Evolutionary conservation across 2,329 filamentous ascomycete genomes (phyloP), one percentile per base, ranked within the genome.

Genomic region (Fusarium coffeatum): DNA sequence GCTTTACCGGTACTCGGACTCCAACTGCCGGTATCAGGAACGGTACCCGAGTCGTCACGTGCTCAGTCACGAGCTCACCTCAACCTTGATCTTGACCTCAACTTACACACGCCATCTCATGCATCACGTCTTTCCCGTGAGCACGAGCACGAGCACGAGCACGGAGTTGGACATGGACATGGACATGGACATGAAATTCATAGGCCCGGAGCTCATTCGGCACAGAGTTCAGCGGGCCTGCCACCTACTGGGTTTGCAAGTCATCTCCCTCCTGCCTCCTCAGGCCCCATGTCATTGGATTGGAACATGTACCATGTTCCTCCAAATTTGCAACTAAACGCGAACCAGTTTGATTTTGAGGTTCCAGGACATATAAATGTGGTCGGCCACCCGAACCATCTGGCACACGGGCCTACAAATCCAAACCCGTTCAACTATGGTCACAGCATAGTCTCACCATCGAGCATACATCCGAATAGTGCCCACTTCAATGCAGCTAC

Each of bases 241-340:
- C 51, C 64, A 22, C 37, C 63, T 20, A 49, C 59, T 46, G 59
- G 51, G 22, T 75, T 67, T 48, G 56, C 68, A 46, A 54, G 49
- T 41, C 72, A 65, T 18, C 61, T 72, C n/a, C 53, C 65, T 12
- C 63, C 68, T 16, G 53, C 45, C 9, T 58, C 64, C 20, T 51
- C 60, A 47, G 59, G 60, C 6, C 54, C 72, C 10, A 69, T 74
- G 64, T 25, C 70, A 8, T 53, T 75, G 43, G 73, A 74, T 59
- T 75, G 73, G 73, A 59, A 57, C 13, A 64, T 75, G 16, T 75
- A 75, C 42, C 60, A 58, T 40, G 53, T 64, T 51, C 68, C 71
- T 32, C 50, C 62, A 41, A 53, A 54, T 49, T 46, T 71, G 40
- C 27, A 64, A 20, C 66, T 75, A 22, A 65, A 72, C 48, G 53